A percentile compares a stretch with the other conserved stretches of the same genome.
Evolutionary conservation across 352 stramenopile genomes (phyloP).

Genomic region (Globisporangium carolinianum): DNA sequence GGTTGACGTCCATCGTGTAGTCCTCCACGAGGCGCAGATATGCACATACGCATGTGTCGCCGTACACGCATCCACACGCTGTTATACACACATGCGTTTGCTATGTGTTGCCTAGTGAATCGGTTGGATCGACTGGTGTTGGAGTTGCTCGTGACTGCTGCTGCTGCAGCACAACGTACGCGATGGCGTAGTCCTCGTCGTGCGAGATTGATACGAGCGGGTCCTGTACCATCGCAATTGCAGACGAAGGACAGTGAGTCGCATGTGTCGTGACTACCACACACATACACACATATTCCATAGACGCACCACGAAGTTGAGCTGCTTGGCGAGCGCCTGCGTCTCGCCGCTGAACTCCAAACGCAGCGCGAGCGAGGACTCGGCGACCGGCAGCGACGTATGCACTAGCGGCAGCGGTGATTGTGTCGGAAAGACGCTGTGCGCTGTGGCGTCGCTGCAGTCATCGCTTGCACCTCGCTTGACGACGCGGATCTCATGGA

Average conservation of each 20-base stretch:
- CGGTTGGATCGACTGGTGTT: background rate
- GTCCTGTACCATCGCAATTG: slow-evolving; percentile 23
- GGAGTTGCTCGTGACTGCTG: slow-evolving; percentile 4
- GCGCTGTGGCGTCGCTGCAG: background rate
- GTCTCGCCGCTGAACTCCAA: slow-evolving; percentile 63
- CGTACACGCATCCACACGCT: background rate
- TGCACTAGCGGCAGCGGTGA: slow-evolving; percentile 1
- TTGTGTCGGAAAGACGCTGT: background rate
- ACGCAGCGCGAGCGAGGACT: slow-evolving; percentile 28
- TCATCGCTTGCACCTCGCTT: slow-evolving; percentile 7
- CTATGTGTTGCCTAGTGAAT: background rate
- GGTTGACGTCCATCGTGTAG: too few species aligned
- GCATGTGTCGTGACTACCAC: background rate
- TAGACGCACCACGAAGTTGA: slow-evolving; percentile 42
- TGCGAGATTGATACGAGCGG: slow-evolving; percentile 72
- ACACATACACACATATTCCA: background rate
- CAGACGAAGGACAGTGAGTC: background rate
- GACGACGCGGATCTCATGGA: slow-evolving; percentile 57
- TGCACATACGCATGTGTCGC: background rate
- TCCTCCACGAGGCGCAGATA: too few species aligned
- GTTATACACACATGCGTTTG: background rate
- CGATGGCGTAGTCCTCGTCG: slow-evolving; percentile 76
- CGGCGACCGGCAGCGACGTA: slow-evolving; percentile 23
- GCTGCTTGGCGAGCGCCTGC: slow-evolving; percentile 33
- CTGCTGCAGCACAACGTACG: slow-evolving; percentile 72